phyloP scores from a whole-genome alignment of 1,284 basidiomycete genomes.

The Macrocybe sp. region DNA sequence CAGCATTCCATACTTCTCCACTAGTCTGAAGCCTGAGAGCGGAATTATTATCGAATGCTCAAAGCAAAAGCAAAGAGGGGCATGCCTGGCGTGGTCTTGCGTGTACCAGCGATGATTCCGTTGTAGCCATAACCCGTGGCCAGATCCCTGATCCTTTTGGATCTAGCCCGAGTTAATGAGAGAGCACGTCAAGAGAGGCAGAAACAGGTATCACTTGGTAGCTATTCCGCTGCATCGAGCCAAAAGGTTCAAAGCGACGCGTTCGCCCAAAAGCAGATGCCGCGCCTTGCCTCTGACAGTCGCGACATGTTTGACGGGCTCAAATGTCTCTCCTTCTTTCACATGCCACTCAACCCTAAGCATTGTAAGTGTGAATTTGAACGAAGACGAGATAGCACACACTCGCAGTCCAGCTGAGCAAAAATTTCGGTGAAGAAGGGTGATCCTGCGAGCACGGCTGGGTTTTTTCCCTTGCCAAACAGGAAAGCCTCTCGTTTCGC shows the following conservation, averaged over 20 bases:
- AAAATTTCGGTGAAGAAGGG: slow-evolving; percentile 98
- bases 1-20: slow-evolving; percentile 99
- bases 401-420: slow-evolving; percentile 85
- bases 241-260: slow-evolving; percentile 91
- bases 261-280: slow-evolving; percentile 89
- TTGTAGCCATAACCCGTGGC: slow-evolving; percentile 78
- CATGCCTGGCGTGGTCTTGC: slow-evolving; percentile 94
- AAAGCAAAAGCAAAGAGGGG: not conserved
- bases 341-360: slow-evolving; percentile 90
- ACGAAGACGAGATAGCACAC: slow-evolving; percentile 28
- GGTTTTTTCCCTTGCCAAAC: slow-evolving; percentile 75
- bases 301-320: slow-evolving; percentile 85
- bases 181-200: slow-evolving; percentile 1
- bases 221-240: slow-evolving; percentile 97
- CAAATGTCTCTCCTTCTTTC: slow-evolving; percentile 77
- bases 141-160: slow-evolving; percentile 76
- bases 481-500: slow-evolving; percentile 82
- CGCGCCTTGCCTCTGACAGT: slow-evolving; percentile 89
- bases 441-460: slow-evolving; percentile 87
- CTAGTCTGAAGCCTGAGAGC: slow-evolving; percentile 78
- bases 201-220: slow-evolving; percentile 58
- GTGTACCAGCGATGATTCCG: slow-evolving; percentile 91
- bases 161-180: slow-evolving; percentile 41
- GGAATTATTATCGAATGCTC: not conserved
- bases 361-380: slow-evolving; percentile 7